Conservation (phyloP, 345 rosid genomes). For the Hevea brasiliensis region DNA sequence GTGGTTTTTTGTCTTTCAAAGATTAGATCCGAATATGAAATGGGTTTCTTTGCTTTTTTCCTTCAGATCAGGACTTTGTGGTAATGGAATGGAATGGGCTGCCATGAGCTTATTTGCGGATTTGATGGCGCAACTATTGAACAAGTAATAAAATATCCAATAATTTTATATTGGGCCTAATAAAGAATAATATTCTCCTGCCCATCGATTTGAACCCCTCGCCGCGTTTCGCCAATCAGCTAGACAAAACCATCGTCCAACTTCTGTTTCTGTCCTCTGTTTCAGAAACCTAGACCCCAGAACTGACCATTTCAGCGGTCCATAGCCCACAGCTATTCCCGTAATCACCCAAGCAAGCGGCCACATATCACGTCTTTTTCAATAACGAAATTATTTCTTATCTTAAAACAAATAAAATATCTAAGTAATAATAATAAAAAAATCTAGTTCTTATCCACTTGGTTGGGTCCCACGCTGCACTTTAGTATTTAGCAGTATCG, state of each 20-base stretch:
- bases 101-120: too few relatives aligned
- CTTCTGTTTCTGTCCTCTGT: background rate
- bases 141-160: too few relatives aligned
- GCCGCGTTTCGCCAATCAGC: background rate
- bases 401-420: background rate
- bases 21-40: too few relatives aligned
- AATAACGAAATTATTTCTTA: too few relatives aligned
- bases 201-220: background rate
- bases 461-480: background rate
- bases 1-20: too few relatives aligned
- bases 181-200: background rate
- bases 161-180: too few relatives aligned
- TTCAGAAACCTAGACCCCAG: background rate
- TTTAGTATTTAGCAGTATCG: background rate
- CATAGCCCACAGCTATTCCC: background rate
- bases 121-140: too few relatives aligned
- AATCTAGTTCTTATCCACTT: background rate
- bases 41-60: too few relatives aligned
- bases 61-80: too few relatives aligned
- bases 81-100: too few relatives aligned
- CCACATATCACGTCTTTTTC: background rate
- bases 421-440: background rate
- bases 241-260: background rate
- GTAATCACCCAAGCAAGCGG: background rate
- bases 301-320: background rate